Percentiles rank a stretch among this genome's conserved stretches.
These are phyloP conservation scores for Pterocarpus macrocarpus DNA, from an alignment of 306 rosid species.

Conservation along the genomic window DNA sequence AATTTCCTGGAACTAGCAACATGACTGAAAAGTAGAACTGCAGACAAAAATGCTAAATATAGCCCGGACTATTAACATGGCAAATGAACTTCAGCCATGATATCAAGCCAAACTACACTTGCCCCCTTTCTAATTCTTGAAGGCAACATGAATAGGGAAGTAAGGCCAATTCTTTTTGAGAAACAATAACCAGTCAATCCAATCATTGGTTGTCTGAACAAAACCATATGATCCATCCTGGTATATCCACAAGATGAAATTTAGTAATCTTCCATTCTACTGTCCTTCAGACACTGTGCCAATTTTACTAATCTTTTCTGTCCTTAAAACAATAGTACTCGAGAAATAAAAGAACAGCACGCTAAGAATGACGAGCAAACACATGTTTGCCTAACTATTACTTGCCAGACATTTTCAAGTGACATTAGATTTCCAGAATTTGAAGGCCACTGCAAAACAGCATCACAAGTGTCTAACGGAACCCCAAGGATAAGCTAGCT, in stretches of 20 bases:
- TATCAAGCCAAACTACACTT: background rate
- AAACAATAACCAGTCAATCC: constrained; percentile 22
- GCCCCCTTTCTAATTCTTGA: background rate
- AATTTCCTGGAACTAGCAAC: constrained; percentile 5
- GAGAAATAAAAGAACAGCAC: background rate
- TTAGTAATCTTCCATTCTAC: background rate
- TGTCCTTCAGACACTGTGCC: background rate
- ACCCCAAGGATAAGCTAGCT: background rate
- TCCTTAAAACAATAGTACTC: background rate
- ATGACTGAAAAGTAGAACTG: background rate
- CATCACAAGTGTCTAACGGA: constrained; percentile 13
- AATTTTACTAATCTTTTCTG: background rate
- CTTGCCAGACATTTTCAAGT: background rate
- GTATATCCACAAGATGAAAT: background rate
- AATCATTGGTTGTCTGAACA: constrained; percentile 4
- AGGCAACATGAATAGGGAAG: constrained; percentile 21
- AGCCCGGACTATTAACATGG: background rate
- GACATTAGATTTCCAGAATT: constrained; percentile 9
- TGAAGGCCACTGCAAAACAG: constrained; percentile 1
- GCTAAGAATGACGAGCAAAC: constrained; percentile 33
- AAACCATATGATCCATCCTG: background rate
- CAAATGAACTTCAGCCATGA: background rate
- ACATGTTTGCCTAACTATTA: background rate
- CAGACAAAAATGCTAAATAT: background rate
- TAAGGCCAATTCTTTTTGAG: background rate